Percentiles rank a stretch among this genome's conserved stretches.
Evolutionary conservation across 345 rosid species (phyloP).

Genomic region (Camelina sativa): DNA sequence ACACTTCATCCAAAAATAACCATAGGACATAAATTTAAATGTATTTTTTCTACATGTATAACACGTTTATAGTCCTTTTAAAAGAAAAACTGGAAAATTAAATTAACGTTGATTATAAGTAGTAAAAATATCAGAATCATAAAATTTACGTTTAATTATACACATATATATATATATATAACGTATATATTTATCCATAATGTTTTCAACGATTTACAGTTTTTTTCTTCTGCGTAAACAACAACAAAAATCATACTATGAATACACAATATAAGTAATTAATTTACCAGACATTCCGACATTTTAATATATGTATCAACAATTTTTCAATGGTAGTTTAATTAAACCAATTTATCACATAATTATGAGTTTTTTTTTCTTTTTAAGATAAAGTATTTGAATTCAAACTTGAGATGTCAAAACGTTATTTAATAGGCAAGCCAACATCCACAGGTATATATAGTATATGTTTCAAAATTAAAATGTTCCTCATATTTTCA

Average conservation of each 20-base stretch:
- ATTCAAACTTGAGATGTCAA: background rate
- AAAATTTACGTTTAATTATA: no score
- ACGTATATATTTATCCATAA: no score
- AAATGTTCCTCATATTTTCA: background rate
- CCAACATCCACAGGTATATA: constrained; percentile 5
- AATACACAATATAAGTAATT: background rate
- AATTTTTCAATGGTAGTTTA: background rate
- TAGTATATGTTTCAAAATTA: constrained; percentile 18
- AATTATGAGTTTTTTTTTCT: no score
- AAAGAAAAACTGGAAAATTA: background rate
- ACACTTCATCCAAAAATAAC: background rate
- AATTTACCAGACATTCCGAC: background rate
- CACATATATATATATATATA: no score
- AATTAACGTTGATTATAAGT: background rate
- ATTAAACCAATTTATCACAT: background rate
- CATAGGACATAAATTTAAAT: background rate
- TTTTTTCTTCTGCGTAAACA: no score
- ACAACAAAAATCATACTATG: no score
- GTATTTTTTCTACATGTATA: background rate
- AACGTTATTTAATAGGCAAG: background rate
- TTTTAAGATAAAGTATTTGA: background rate
- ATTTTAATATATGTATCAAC: background rate
- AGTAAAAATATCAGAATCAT: no score
- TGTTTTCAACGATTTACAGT: no score
- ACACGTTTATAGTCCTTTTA: background rate